Conservation (phyloP, 2,329 filamentous ascomycete genomes). For the Ramichloridium luteum region DNA sequence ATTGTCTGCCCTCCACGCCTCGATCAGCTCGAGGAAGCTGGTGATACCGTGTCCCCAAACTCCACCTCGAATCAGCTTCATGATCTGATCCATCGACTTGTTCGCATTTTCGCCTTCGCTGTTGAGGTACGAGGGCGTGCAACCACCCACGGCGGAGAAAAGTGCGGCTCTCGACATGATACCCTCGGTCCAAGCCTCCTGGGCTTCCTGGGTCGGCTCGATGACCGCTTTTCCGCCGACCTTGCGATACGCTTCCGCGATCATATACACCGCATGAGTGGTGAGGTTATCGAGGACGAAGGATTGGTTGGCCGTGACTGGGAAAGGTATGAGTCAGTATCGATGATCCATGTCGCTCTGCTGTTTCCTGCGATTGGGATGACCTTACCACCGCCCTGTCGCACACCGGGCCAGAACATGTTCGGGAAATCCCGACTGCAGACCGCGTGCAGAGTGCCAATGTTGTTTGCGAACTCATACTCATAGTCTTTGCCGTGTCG, state of each 20-base stretch:
- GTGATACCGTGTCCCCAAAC: constrained; percentile 22
- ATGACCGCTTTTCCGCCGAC: constrained; percentile 21
- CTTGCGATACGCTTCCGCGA: constrained; percentile 25
- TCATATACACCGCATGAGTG: constrained; percentile 35
- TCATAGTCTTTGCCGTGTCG: constrained; percentile 32
- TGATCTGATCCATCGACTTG: constrained; percentile 18
- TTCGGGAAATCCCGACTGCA: constrained; percentile 42
- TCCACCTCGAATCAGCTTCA: constrained; percentile 14
- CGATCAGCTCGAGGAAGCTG: constrained; percentile 24
- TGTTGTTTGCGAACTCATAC: constrained; percentile 28
- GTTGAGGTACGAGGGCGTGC: constrained; percentile 45
- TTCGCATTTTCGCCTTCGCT: constrained; percentile 28
- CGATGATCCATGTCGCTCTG: not conserved
- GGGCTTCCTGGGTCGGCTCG: constrained; percentile 35
- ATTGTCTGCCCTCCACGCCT: constrained; percentile 22
- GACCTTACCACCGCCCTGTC: constrained; percentile 27
- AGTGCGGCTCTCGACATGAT: constrained; percentile 31
- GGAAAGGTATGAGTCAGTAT: not conserved
- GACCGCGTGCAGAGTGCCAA: constrained; percentile 42
- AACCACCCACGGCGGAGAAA: constrained; percentile 32
- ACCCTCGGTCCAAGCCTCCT: constrained; percentile 36
- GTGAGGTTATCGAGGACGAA: constrained; percentile 27
- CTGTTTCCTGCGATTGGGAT: not conserved
- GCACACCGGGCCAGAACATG: constrained; percentile 36
- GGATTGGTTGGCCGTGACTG: constrained; percentile 28